Evolutionary conservation across 306 rosid species (phyloP).

Genomic region (Sesbania bispinosa): DNA sequence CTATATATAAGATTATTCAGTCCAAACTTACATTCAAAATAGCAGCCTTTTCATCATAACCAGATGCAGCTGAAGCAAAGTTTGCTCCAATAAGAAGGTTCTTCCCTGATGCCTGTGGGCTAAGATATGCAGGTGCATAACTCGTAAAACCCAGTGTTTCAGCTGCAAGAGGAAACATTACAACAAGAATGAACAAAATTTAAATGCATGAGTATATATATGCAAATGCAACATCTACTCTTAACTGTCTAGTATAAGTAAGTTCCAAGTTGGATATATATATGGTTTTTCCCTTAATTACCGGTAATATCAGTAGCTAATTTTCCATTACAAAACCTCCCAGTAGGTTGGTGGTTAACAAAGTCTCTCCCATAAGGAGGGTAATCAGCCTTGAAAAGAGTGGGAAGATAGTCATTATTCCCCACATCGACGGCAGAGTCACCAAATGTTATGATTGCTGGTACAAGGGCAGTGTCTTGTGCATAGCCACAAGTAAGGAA

Average conservation of each 20-base stretch:
- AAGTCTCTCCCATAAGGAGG: constrained; percentile 99
- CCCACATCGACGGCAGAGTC: constrained; percentile 95
- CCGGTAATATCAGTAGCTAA: constrained; percentile 95
- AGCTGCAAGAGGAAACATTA: constrained; percentile 45
- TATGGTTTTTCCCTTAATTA: constrained; percentile 21
- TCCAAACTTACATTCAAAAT: constrained; percentile 47
- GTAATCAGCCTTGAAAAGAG: constrained; percentile 77
- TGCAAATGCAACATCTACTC: background rate
- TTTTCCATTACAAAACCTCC: constrained; percentile 94
- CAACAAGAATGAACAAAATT: constrained; percentile 23
- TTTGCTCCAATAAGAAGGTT: constrained; percentile 87
- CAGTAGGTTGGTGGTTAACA: constrained; percentile 74
- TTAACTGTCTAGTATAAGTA: no score
- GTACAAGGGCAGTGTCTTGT: constrained; percentile 72
- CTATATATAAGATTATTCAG: background rate
- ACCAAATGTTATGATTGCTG: constrained; percentile 83
- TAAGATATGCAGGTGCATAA: constrained; percentile 77
- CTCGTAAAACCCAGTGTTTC: constrained; percentile 76
- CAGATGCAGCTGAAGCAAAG: constrained; percentile 98
- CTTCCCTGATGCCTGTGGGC: constrained; percentile 93
- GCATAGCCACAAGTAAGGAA: constrained; percentile 39
- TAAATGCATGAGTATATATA: background rate
- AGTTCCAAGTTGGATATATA: background rate
- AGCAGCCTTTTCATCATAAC: constrained; percentile 89
- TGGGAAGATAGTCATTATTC: constrained; percentile 74